Percentiles rank a stretch among this genome's conserved stretches.
Conservation (phyloP, 1,284 basidiomycete genomes). For the Leccinum laetum region DNA sequence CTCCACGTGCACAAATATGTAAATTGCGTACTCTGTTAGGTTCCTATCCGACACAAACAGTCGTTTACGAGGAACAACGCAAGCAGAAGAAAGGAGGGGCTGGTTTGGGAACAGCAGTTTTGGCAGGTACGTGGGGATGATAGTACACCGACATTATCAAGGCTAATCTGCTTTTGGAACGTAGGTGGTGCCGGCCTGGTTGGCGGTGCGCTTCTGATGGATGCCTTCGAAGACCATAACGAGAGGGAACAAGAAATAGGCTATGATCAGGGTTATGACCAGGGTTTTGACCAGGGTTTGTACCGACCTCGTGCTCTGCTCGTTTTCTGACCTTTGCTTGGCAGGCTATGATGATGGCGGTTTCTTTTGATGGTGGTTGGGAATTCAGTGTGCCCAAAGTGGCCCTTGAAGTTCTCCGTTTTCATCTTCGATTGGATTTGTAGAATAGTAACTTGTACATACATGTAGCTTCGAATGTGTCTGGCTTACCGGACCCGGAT, state of each 20-base stretch:
- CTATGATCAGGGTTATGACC: slow-evolving; percentile 27
- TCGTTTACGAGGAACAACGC: slow-evolving; percentile 22
- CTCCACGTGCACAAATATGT: background rate
- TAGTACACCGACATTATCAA: background rate
- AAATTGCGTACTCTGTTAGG: slow-evolving; percentile 10
- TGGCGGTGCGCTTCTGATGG: slow-evolving; percentile 54
- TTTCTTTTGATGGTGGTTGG: background rate
- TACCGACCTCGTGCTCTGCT: background rate
- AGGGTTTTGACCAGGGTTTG: background rate
- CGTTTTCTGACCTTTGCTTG: slow-evolving; percentile 12
- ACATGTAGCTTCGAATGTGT: background rate
- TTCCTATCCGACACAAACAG: slow-evolving; percentile 13
- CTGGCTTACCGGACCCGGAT: background rate
- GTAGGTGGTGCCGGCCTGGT: slow-evolving; percentile 59
- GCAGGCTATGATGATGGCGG: slow-evolving; percentile 19
- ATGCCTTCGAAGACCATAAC: slow-evolving; percentile 49
- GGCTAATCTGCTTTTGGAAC: slow-evolving; percentile 11
- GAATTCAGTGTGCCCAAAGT: slow-evolving; percentile 6
- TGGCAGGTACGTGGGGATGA: slow-evolving; percentile 29
- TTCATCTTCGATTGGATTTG: slow-evolving; percentile 16
- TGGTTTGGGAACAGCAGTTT: slow-evolving; percentile 27
- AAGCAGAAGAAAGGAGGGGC: slow-evolving; percentile 20
- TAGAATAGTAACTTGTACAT: slow-evolving; percentile 16
- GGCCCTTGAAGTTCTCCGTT: background rate
- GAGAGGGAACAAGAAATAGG: slow-evolving; percentile 37